Conservation (phyloP, 305 asterid species). For the Solanum hybrid region DNA sequence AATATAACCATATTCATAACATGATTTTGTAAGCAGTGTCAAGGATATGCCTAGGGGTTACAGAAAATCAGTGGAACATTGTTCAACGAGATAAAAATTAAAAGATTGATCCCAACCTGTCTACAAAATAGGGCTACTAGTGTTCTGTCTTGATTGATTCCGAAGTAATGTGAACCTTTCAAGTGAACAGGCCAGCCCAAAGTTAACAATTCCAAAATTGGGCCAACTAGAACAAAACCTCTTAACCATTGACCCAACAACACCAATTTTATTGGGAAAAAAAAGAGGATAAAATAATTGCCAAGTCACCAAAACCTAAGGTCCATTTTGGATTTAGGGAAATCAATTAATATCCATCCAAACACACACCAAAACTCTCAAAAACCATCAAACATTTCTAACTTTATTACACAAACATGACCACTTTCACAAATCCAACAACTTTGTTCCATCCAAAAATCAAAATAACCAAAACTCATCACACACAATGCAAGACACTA, state of each 20-base stretch:
- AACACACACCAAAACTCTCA: conserved; percentile 4
- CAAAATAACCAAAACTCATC: conserved; percentile 9
- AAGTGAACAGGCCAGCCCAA: background rate
- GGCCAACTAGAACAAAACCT: background rate
- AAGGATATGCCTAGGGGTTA: background rate
- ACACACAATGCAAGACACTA: background rate
- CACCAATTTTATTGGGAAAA: background rate
- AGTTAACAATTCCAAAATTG: background rate
- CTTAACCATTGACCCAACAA: background rate
- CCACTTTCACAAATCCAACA: conserved; percentile 36
- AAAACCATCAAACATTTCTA: background rate
- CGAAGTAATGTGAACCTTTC: background rate
- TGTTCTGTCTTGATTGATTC: background rate
- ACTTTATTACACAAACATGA: conserved; percentile 25
- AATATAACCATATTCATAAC: background rate
- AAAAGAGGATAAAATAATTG: conserved; percentile 32
- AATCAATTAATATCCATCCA: conserved; percentile 14
- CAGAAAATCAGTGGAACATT: background rate
- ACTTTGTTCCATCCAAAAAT: conserved; percentile 30
- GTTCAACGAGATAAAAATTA: background rate
- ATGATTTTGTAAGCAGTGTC: background rate
- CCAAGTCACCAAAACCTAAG: conserved; percentile 48
- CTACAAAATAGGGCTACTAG: background rate
- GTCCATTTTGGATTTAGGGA: conserved; percentile 27
- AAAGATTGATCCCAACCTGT: background rate